Base-by-base conservation (phyloP, 345 rosid species). In the Viola odorata region DNA sequence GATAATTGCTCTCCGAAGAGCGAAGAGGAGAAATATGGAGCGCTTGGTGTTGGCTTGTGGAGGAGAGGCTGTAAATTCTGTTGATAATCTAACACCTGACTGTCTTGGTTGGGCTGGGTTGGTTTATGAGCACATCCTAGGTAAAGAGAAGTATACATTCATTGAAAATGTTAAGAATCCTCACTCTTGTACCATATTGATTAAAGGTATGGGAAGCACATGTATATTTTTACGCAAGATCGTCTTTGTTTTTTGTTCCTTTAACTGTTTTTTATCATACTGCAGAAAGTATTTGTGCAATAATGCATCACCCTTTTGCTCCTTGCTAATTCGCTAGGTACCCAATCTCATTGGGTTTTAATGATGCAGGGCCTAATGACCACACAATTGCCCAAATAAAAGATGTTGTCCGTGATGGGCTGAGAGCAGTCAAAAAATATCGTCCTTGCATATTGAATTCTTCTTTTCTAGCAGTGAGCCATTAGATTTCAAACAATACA, bases 91-190 rank as follows among this genome's bases (percentile, higher is more conserved):
- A 69, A 86, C 95, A 42, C 91, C 97, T 3, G 87, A 82, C 45
- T 87, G 82, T 70, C 96, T 94, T 75, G 97, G 99, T 48, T 94
- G 92, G 99, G 97, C 99, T 71, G 97, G 99, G 70, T 83, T 91
- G 40, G 96, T 94, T 14, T 88, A 88, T 72, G 97, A 94, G 75
- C 97, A 94, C 41, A 73, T 82, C 55, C 97, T 94, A 56, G 97
- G 99, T 37, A 97, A 94, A 70, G 96, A 91, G 57, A 90, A 86
- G 75, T 94, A 91, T 79, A 91, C 99, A 11, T 94, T 94, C 69
- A 96, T 94, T 16, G 99, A 94, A 75, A 82, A 91, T 75, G 97
- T 91, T 57, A 95, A 87, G 79, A 84, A 90, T 78, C 96, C 97
- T 42, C 69, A 72, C 72, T 90, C 97, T 37, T 94, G 99, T 68